Evolutionary conservation across 1,139 yeast genomes (phyloP).

Genomic region (Saccharomyces hybrid): DNA sequence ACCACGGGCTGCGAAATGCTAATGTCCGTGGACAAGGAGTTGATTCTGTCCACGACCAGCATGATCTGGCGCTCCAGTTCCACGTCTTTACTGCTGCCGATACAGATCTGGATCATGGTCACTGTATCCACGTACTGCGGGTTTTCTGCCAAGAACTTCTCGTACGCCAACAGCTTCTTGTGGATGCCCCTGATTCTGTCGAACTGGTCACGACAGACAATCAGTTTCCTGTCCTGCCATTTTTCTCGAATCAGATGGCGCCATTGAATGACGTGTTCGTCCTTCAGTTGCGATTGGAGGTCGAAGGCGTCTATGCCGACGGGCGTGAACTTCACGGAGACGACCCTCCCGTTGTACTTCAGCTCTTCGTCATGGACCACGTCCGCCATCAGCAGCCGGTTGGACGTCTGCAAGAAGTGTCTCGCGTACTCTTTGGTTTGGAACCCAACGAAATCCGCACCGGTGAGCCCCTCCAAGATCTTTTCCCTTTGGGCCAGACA

Average conservation of each 20-base stretch:
- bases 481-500: constrained; percentile 83
- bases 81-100: constrained; percentile 44
- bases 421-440: constrained; percentile 90
- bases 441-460: constrained; percentile 81
- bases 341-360: constrained; percentile 56
- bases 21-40: constrained; percentile 63
- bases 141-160: constrained; percentile 58
- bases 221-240: constrained; percentile 60
- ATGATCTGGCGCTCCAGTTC: constrained; percentile 65
- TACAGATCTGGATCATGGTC: constrained; percentile 76
- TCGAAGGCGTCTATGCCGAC: constrained; percentile 80
- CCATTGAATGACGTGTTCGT: constrained; percentile 60
- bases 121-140: constrained; percentile 66
- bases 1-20: constrained; percentile 82
- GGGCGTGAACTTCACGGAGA: constrained; percentile 63
- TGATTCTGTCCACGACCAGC: constrained; percentile 76
- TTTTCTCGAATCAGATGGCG: constrained; percentile 62
- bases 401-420: constrained; percentile 88
- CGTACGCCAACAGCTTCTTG: constrained; percentile 83
- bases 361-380: constrained; percentile 62
- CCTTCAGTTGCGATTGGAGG: constrained; percentile 40
- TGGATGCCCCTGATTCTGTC: constrained; percentile 84
- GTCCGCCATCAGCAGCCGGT: constrained; percentile 75
- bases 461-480: constrained; percentile 75
- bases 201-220: constrained; percentile 82